Percentiles rank a stretch among this genome's conserved stretches.
phyloP scores from a whole-genome alignment of 163 green algal species.

The Scenedesmus sp. region DNA sequence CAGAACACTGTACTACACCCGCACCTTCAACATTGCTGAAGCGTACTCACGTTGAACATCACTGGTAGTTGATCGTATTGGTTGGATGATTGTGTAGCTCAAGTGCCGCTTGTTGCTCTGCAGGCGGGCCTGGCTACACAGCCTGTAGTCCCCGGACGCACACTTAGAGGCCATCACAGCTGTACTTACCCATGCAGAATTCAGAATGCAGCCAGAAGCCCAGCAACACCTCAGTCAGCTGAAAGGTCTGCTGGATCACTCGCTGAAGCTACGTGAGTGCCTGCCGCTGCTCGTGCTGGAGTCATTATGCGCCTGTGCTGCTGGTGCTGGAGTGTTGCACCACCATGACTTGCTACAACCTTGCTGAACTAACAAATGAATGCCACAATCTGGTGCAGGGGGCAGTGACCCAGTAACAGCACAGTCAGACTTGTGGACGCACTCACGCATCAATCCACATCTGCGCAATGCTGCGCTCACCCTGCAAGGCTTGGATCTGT shows the following conservation, averaged over 20 bases:
- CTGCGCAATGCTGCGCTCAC: slow-evolving; percentile 32
- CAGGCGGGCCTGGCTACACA: not conserved
- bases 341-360: not conserved
- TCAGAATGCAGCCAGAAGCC: not conserved
- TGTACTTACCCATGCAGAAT: not conserved
- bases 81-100: too few relatives aligned
- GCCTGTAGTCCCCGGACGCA: not conserved
- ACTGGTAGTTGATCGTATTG: not conserved
- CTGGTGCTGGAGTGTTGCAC: not conserved
- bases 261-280: not conserved
- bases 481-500: slow-evolving; percentile 18
- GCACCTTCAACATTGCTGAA: too few relatives aligned
- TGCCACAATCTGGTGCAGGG: not conserved
- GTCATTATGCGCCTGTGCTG: not conserved
- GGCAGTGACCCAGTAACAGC: slow-evolving; percentile 39
- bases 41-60: too few relatives aligned
- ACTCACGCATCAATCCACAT: not conserved
- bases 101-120: too few relatives aligned
- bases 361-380: not conserved
- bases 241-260: not conserved
- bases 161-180: not conserved
- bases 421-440: slow-evolving; percentile 19
- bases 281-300: not conserved
- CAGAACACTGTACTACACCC: not conserved
- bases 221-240: not conserved